Conservation (phyloP, 495 filamentous ascomycete species). For the Trichoderma orchidacearum region DNA sequence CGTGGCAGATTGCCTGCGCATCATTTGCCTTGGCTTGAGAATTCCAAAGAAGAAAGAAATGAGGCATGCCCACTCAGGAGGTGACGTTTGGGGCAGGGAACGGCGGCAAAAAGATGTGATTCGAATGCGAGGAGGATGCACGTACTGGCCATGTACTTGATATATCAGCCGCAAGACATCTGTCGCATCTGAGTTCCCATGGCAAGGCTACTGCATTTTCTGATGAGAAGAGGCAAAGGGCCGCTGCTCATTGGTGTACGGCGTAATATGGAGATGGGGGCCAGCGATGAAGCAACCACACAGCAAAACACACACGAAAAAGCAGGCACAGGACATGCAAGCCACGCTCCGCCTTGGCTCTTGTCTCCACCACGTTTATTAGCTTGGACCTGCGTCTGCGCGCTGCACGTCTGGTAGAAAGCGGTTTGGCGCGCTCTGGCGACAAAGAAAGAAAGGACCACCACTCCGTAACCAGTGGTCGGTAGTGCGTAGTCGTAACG, state of each 20-base stretch:
- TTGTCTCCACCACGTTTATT: constrained; percentile 1
- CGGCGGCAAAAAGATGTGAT: background rate
- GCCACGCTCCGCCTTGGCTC: background rate
- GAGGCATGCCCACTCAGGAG: background rate
- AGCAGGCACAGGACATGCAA: background rate
- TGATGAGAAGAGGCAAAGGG: background rate
- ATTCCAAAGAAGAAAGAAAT: background rate
- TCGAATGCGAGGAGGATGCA: background rate
- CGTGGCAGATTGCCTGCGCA: background rate
- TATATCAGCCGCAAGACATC: background rate
- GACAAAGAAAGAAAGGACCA: background rate
- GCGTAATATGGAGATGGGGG: background rate
- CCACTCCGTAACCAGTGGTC: too few relatives aligned
- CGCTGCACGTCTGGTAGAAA: background rate
- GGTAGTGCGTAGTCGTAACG: too few relatives aligned
- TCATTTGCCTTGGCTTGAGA: background rate
- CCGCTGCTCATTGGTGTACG: background rate
- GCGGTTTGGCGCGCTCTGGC: background rate
- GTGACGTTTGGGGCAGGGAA: background rate
- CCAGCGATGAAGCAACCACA: too few relatives aligned
- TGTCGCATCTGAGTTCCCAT: background rate
- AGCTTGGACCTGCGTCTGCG: constrained; percentile 2
- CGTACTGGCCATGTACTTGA: too few relatives aligned
- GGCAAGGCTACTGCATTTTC: background rate
- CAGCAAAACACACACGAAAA: too few relatives aligned